Evolutionary conservation across 2,329 filamentous ascomycete genomes (phyloP), one percentile per base, ranked within the genome.

Genomic region (Microsporum canis): DNA sequence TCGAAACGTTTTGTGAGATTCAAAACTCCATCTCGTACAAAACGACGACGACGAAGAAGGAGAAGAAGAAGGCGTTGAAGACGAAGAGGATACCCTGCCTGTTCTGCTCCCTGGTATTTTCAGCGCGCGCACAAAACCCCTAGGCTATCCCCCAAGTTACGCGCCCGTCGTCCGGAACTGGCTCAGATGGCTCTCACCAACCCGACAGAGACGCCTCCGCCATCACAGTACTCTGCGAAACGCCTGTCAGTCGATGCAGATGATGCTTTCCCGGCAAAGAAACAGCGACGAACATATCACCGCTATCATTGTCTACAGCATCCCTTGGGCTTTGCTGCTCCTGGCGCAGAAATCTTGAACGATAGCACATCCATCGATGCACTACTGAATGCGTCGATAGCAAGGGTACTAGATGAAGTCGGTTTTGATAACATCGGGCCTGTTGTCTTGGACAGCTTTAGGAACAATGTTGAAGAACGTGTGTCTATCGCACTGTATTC

Each of bases 391-490:
- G 78, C 81, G 65, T 79, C 80, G 49, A 81, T 86, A 64, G 76
- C 78, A 29, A 75, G 79, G 58, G 75, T 78, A 61, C 75, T 83
- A 65, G 75, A 72, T 59, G 73, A 77, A 61, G 75, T 75, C 27
- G 83, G 83, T 2, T 85, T 84, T 67, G 80, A 82, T 36, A 69
- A 77, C 61, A 80, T 80, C 29, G 77, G 78, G 59, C 78, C 82
- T 7, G 75, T 78, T 29, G 84, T 82, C 45, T 67, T 86, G 64
- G 80, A 85, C 66, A 76, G 77, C 65, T 80, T 86, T 63, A 74
- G 80, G 59, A 76, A 75, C 61, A 73, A 79, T 47, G 76, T 80
- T 27, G 82, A 86, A 72, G 81, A 84, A 70, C 85, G 82, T 84
- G 81, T 67, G 80, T 69, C 65, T 38, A 34, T 23, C 14, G 43